Evolutionary conservation across 2,329 filamentous ascomycete genomes (phyloP).

Genomic region (Sporothrix brasiliensis): DNA sequence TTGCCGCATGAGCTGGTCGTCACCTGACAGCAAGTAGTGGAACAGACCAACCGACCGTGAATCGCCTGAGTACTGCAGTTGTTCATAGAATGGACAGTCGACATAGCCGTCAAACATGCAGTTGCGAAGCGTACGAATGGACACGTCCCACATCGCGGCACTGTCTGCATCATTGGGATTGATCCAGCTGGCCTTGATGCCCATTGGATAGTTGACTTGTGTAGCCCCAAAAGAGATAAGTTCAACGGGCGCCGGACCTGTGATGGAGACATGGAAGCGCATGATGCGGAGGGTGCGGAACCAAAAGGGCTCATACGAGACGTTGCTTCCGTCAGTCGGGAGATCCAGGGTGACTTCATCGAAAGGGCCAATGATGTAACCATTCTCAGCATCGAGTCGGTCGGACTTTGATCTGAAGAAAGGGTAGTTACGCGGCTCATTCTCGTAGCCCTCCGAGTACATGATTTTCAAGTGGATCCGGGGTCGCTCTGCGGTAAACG

Average conservation of each 20-base stretch:
- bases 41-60: constrained; percentile 40
- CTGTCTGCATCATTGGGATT: constrained; percentile 33
- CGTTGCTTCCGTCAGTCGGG: not conserved
- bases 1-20: constrained; percentile 43
- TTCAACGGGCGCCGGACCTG: constrained; percentile 37
- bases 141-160: constrained; percentile 38
- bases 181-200: constrained; percentile 39
- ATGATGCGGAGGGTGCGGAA: constrained; percentile 48
- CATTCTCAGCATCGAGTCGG: constrained; percentile 41
- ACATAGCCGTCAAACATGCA: constrained; percentile 45
- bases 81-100: constrained; percentile 45
- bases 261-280: constrained; percentile 40
- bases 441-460: constrained; percentile 45
- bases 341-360: constrained; percentile 44
- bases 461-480: constrained; percentile 36
- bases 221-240: constrained; percentile 39
- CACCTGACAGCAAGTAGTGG: constrained; percentile 41
- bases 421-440: constrained; percentile 44
- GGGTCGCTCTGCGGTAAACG: not conserved
- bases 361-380: constrained; percentile 42
- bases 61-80: constrained; percentile 42
- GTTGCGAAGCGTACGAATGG: constrained; percentile 42
- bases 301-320: constrained; percentile 46
- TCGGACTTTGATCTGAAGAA: constrained; percentile 47
- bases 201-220: constrained; percentile 46